A percentile compares a stretch with the other conserved stretches of the same genome.
phyloP scores from a whole-genome alignment of 768 basidiomycete species.

The Sistotremastrum niveocremeum region DNA sequence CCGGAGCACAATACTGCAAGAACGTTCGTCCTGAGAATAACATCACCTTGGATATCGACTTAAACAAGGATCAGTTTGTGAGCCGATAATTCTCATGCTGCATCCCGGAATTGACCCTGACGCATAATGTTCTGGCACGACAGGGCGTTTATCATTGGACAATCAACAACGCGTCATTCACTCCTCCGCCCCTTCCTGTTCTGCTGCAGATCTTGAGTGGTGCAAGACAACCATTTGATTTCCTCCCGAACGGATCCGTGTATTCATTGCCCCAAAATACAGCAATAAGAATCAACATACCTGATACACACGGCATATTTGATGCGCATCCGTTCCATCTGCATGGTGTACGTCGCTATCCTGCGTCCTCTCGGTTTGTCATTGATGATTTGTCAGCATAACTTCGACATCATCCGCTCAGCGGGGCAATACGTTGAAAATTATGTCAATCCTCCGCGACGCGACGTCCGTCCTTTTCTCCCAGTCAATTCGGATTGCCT shows the following conservation, averaged over 20 bases:
- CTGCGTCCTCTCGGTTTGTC: neutral
- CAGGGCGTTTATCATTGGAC: neutral
- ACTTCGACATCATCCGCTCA: neutral
- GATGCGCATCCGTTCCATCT: slow-evolving; percentile 7
- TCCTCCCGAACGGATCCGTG: slow-evolving; percentile 36
- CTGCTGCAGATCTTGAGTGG: slow-evolving; percentile 25
- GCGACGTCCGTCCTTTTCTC: no score
- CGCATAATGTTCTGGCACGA: no score
- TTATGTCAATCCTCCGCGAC: neutral
- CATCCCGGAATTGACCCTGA: no score
- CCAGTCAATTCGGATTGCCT: no score
- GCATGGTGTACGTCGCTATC: neutral
- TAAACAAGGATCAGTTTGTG: no score
- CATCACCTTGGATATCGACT: no score
- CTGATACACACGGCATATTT: slow-evolving; percentile 15
- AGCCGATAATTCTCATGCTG: no score
- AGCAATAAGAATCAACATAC: slow-evolving; percentile 33
- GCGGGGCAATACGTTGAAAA: neutral
- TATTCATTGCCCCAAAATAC: slow-evolving; percentile 34
- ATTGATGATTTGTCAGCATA: neutral
- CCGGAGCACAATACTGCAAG: no score
- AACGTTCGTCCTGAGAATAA: no score
- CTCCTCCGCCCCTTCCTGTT: slow-evolving; percentile 9
- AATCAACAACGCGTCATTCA: slow-evolving; percentile 5
- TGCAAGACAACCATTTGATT: slow-evolving; percentile 27